These are phyloP conservation scores for Geotrichum australiense DNA, from an alignment of 1,139 yeast species.

Conservation along the genomic window DNA sequence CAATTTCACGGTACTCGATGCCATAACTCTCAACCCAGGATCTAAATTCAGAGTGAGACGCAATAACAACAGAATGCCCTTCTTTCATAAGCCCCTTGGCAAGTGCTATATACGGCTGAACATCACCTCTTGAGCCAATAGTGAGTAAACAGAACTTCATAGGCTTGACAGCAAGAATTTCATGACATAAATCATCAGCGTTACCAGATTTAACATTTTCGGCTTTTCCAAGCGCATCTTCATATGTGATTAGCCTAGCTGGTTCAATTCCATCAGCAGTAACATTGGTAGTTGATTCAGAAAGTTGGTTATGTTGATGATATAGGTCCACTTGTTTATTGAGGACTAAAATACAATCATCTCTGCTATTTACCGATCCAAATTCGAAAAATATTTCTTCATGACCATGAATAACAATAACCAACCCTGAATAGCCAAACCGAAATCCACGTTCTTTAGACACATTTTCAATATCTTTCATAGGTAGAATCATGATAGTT, in stretches of 20 bases:
- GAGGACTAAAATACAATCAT: conserved; percentile 60
- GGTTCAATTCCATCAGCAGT: conserved; percentile 19
- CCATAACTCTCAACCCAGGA: conserved; percentile 67
- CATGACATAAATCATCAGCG: not conserved
- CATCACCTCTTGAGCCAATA: conserved; percentile 94
- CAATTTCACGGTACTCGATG: conserved; percentile 62
- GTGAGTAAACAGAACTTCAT: conserved; percentile 59
- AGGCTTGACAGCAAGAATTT: conserved; percentile 19
- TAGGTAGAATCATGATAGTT: conserved; percentile 79
- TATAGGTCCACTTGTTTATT: conserved; percentile 44
- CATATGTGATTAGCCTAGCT: conserved; percentile 32
- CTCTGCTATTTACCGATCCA: conserved; percentile 55
- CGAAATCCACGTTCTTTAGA: conserved; percentile 58
- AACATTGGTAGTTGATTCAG: conserved; percentile 2
- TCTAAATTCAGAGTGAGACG: conserved; percentile 75
- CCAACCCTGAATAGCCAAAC: conserved; percentile 63
- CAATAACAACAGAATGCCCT: conserved; percentile 79
- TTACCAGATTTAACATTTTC: not conserved
- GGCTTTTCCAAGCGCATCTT: conserved; percentile 21
- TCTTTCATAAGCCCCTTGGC: conserved; percentile 69
- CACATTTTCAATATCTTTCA: conserved; percentile 61
- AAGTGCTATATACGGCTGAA: conserved; percentile 90
- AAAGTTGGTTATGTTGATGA: conserved; percentile 23
- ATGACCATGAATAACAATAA: conserved; percentile 60
- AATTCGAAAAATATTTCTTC: conserved; percentile 76